Evolutionary conservation across 2,329 filamentous ascomycete genomes (phyloP).

Genomic region (Seiridium cupressi): DNA sequence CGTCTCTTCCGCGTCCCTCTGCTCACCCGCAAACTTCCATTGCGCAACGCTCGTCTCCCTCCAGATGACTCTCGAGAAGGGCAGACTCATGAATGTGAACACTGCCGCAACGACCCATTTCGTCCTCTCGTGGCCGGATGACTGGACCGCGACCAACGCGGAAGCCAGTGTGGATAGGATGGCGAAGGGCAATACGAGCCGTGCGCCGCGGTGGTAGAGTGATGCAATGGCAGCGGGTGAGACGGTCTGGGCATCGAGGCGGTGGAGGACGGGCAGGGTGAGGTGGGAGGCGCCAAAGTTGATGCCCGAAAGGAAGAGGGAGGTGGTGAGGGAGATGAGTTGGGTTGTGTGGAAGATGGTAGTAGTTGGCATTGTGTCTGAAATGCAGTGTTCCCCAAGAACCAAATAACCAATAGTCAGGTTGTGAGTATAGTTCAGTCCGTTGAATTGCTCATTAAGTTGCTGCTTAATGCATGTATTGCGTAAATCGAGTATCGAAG

Average conservation of each 20-base stretch:
- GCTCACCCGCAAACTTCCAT: neutral
- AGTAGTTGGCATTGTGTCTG: neutral
- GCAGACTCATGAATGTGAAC: neutral
- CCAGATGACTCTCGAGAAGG: neutral
- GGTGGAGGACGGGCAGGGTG: neutral
- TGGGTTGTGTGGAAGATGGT: slow-evolving; percentile 1
- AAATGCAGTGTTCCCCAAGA: no score
- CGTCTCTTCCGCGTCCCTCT: neutral
- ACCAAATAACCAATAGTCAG: neutral
- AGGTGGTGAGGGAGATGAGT: slow-evolving; percentile 1
- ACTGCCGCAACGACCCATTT: neutral
- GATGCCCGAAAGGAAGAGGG: slow-evolving; percentile 6
- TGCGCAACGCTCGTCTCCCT: neutral
- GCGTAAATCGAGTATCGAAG: no score
- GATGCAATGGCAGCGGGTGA: neutral
- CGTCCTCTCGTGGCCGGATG: neutral
- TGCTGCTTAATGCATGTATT: no score
- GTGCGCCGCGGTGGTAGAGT: slow-evolving; percentile 4
- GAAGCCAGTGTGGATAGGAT: neutral
- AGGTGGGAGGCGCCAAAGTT: slow-evolving; percentile 3
- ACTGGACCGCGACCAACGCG: neutral
- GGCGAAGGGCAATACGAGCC: neutral
- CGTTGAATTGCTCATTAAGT: neutral
- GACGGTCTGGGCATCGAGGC: neutral
- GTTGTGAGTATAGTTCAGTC: neutral